These are phyloP conservation scores for Alternaria ventricosa DNA, from an alignment of 2,329 filamentous ascomycete species.

Conservation along the genomic window DNA sequence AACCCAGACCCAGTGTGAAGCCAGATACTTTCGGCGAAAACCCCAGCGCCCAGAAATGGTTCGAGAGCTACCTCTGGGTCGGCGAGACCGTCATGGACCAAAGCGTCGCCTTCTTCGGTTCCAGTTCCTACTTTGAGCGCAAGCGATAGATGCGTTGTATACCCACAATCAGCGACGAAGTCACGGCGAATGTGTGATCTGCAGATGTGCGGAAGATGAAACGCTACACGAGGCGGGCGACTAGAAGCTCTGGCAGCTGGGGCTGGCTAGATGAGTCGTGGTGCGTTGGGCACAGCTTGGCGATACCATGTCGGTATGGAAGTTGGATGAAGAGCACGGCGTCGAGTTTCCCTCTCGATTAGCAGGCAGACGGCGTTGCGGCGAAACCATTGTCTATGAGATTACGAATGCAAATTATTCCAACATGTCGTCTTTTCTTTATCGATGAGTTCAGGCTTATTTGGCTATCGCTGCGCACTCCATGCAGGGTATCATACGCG, in stretches of 20 bases:
- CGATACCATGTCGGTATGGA: background rate
- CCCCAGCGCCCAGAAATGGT: conserved; percentile 84
- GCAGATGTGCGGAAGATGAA: background rate
- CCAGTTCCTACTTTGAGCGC: conserved; percentile 89
- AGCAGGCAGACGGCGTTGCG: conserved; percentile 5
- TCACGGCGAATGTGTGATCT: background rate
- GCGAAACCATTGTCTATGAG: conserved; percentile 3
- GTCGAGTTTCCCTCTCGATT: background rate
- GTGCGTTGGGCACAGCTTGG: background rate
- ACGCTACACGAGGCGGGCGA: background rate
- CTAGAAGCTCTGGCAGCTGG: background rate
- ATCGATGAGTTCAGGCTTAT: background rate
- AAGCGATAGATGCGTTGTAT: conserved; percentile 59
- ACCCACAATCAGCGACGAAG: background rate
- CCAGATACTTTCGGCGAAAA: conserved; percentile 84
- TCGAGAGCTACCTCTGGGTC: conserved; percentile 90
- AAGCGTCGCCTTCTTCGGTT: conserved; percentile 88
- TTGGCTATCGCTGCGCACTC: background rate
- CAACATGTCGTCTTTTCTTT: background rate
- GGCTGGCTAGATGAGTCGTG: background rate
- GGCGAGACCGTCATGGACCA: conserved; percentile 99
- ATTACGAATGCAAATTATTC: conserved; percentile 7
- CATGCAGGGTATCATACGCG: conserved; percentile 9
- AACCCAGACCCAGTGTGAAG: conserved; percentile 76
- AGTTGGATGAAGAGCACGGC: background rate